phyloP scores from a whole-genome alignment of 352 stramenopile genomes.

The Pythium volutum region DNA sequence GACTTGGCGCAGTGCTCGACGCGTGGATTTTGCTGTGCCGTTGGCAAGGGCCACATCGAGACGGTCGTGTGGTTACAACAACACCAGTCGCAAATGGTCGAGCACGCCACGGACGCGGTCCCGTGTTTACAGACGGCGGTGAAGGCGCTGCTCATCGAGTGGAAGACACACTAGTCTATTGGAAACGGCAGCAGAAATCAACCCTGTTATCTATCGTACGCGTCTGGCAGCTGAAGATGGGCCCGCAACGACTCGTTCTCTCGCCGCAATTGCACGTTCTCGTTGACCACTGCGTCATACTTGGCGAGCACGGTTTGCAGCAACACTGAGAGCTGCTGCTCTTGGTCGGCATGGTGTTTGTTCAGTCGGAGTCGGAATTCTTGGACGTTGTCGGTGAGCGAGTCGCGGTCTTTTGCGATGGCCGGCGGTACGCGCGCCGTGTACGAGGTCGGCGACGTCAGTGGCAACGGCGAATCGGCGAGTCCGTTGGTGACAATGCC shows the following conservation, averaged over 20 bases:
- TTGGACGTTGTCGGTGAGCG: conserved; percentile 1
- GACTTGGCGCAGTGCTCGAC: neutral
- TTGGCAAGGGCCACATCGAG: conserved; percentile 4
- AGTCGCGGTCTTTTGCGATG: neutral
- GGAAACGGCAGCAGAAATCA: neutral
- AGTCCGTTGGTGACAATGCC: neutral
- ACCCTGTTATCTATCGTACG: neutral
- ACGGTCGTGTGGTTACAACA: neutral
- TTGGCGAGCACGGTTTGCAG: conserved; percentile 15
- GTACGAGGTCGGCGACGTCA: conserved; percentile 18
- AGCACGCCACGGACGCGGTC: neutral
- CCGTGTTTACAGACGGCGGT: neutral
- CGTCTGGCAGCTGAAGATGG: conserved; percentile 8
- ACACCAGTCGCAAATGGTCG: neutral
- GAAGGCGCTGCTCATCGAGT: conserved; percentile 1
- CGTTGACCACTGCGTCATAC: conserved; percentile 19
- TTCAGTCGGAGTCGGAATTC: conserved; percentile 1
- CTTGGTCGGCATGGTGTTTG: conserved; percentile 7
- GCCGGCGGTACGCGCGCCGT: conserved; percentile 3
- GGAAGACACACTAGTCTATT: neutral
- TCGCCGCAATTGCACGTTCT: conserved; percentile 16
- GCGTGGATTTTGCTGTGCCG: neutral
- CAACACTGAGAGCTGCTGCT: conserved; percentile 9
- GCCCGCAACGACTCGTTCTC: conserved; percentile 22
- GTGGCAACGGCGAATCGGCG: neutral